Conservation (phyloP, 2,329 filamentous ascomycete genomes). For the Trichoderma endophyticum region DNA sequence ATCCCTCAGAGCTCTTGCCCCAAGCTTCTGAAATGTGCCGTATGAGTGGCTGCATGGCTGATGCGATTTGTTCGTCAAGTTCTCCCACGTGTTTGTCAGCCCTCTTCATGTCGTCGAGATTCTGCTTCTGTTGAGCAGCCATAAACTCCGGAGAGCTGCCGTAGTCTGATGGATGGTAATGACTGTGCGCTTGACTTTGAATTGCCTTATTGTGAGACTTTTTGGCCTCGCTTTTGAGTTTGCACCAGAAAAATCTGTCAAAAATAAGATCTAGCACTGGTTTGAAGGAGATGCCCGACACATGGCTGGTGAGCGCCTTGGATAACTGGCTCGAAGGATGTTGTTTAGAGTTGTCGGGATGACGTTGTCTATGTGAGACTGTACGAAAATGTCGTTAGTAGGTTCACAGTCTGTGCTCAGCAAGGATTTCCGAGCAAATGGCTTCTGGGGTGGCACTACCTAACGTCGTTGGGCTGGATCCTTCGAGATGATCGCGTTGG, state of each 20-base stretch:
- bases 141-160: slow-evolving; percentile 23
- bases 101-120: slow-evolving; percentile 16
- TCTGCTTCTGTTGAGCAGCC: slow-evolving; percentile 19
- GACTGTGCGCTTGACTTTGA: slow-evolving; percentile 21
- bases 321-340: neutral
- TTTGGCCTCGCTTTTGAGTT: slow-evolving; percentile 21
- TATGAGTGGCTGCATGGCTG: neutral
- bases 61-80: slow-evolving; percentile 17
- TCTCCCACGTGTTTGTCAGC: slow-evolving; percentile 14
- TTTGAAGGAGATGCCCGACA: slow-evolving; percentile 13
- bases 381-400: neutral
- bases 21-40: neutral
- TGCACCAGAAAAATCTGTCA: slow-evolving; percentile 24
- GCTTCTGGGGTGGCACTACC: neutral
- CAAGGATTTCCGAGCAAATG: neutral
- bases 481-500: neutral
- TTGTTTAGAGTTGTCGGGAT: neutral
- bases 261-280: slow-evolving; percentile 24
- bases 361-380: neutral
- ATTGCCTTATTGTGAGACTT: slow-evolving; percentile 21
- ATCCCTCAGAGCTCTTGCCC: neutral
- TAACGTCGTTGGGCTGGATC: neutral
- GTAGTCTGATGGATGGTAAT: slow-evolving; percentile 25
- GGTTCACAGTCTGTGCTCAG: neutral
- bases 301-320: neutral